Evolutionary conservation across 176 grass and related monocot species (phyloP).

Genomic region (Zea luxurians): DNA sequence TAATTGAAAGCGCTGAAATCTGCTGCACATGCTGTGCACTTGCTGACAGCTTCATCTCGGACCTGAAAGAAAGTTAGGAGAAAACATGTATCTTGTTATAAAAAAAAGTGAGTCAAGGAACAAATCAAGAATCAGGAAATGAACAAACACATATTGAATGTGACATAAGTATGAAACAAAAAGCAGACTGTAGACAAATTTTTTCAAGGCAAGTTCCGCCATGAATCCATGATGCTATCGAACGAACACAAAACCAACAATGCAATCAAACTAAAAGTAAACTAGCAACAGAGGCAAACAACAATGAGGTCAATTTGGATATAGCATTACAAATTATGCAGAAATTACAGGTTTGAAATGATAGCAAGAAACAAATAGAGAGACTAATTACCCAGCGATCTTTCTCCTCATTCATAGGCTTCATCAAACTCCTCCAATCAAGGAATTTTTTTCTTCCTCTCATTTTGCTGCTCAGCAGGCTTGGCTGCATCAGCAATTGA

Average conservation of each 20-base stretch:
- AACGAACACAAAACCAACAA: background rate
- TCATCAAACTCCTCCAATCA: conserved; percentile 90
- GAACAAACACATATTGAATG: background rate
- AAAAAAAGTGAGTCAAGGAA: background rate
- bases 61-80: conserved; percentile 51
- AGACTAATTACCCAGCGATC: conserved; percentile 83
- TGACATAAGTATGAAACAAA: background rate
- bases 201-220: background rate
- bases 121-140: background rate
- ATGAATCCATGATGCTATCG: background rate
- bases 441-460: conserved; percentile 74
- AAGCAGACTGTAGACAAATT: background rate
- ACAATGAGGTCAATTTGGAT: background rate
- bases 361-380: background rate
- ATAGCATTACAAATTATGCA: conserved; percentile 13
- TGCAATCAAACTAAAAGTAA: background rate
- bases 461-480: conserved; percentile 63
- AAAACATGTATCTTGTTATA: conserved; percentile 3
- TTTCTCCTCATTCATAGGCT: conserved; percentile 89
- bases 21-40: conserved; percentile 74
- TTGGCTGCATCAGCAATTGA: conserved; percentile 59
- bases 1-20: conserved; percentile 94
- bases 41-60: conserved; percentile 84
- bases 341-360: background rate
- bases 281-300: background rate